Evolutionary conservation across 768 basidiomycete species (phyloP), one percentile per base, ranked within the genome.

Genomic region (Pulveroboletus sp.): DNA sequence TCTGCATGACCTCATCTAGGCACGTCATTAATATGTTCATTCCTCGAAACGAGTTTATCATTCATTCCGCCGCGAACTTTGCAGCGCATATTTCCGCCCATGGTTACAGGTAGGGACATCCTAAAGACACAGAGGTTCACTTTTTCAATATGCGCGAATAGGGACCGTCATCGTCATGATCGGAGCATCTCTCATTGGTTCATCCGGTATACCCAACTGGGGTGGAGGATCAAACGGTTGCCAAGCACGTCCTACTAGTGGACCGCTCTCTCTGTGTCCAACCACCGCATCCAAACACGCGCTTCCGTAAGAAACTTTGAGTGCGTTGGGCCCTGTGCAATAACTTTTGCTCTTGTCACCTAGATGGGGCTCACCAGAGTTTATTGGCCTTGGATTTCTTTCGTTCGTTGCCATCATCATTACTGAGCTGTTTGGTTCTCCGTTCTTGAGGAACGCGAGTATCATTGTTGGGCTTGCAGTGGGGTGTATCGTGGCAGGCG

Each of bases 341-440:
- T 8, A 8, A 17, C 17, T 2, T 17, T 26, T 55, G 43, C 46
- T 40, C 2, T 39, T 15, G 8, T 24, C n/a, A 27, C 14, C 28
- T 33, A 82, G 80, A 6, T 93, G 87, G 86, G 90, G 87, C 8
- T 84, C 84, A 0, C 83, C 90, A 0, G 78, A 90, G 61, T 89
- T 89, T 69, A 85, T 92, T 41, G 90, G 91, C 4, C 78, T 94
- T 24, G 91, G 91, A 0, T 93, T 94, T 75, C 73, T 93, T 27
- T 84, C 84, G 0, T 93, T 92, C 68, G 59, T 82, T 42, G 74
- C 79, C 9, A 91, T 91, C 58, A 77, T 92, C 57, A 63, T 92
- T 26, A 84, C 84, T 1, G 89, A 93, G 63, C 67, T 92, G 17
- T 89, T 91, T 55, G 91, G 90, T 7, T 84, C 83, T 4, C 91